Conservation (phyloP, 2,329 filamentous ascomycete species). For the Arachnomyces sp. region DNA sequence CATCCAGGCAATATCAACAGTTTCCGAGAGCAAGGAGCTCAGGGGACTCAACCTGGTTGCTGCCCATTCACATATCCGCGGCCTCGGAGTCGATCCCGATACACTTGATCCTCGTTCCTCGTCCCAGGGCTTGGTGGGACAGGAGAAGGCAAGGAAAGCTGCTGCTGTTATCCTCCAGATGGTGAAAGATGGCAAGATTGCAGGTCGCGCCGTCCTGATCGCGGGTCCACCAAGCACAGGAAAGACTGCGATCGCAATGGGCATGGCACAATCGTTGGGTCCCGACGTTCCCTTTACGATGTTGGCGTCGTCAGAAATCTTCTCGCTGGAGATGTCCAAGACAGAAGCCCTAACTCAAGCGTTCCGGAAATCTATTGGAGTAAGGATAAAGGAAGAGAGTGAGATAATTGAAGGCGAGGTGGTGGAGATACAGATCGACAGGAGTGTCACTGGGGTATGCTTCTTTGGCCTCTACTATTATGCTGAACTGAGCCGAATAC, state of each 20-base stretch:
- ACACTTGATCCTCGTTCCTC: conserved; percentile 77
- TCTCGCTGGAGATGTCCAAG: conserved; percentile 98
- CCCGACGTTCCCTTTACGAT: conserved; percentile 94
- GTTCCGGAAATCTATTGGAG: conserved; percentile 97
- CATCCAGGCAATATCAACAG: conserved; percentile 62
- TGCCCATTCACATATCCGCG: conserved; percentile 95
- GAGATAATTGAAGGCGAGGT: conserved; percentile 99
- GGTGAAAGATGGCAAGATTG: conserved; percentile 98
- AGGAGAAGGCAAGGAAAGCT: conserved; percentile 93
- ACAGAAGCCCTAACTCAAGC: conserved; percentile 96
- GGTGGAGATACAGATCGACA: conserved; percentile 96
- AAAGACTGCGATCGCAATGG: conserved; percentile 98
- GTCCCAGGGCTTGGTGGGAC: conserved; percentile 90
- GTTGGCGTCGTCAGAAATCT: conserved; percentile 92
- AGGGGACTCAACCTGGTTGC: conserved; percentile 95
- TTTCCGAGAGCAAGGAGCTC: conserved; percentile 93
- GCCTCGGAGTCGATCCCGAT: conserved; percentile 85
- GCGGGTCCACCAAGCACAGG: conserved; percentile 94
- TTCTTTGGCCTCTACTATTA: not conserved
- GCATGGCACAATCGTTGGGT: conserved; percentile 93
- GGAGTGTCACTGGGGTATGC: conserved; percentile 77
- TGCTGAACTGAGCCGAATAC: conserved; percentile 4
- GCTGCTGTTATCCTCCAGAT: conserved; percentile 95
- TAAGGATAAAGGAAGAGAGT: conserved; percentile 96
- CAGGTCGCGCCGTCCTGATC: conserved; percentile 86